Evolutionary conservation across 2,329 filamentous ascomycete species (phyloP), one percentile per base, ranked within the genome.

Genomic region (Penicillium hordei): DNA sequence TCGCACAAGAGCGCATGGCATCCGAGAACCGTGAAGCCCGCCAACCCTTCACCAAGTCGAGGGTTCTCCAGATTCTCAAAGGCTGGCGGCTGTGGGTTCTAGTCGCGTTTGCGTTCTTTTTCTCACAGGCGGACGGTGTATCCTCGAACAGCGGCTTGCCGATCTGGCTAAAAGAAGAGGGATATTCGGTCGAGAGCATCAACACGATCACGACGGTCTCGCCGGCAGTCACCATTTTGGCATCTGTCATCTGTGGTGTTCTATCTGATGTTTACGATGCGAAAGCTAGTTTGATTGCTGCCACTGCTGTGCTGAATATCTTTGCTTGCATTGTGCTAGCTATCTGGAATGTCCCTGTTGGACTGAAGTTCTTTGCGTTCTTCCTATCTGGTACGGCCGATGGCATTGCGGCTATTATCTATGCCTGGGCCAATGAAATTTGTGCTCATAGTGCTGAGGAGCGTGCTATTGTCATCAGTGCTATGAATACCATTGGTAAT

Each of bases 371-470:
- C 38, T 64, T 63, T 43, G 62, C 60, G 15, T 64, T 63, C 42
- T 64, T 63, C 40, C 34, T 67, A 6, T 63, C 63, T 13, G 63
- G 63, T 21, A 66, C 65, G 5, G 63, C 62, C 4, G 57, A 66
- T 39, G 63, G 63, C 0, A 63, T 67, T 31, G 63, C 63, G n/a
- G 62, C 60, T 29, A 65, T 66, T n/a, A 60, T 67, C 7, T 65
- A 62, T 43, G 60, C 64, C 4, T 67, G 65, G 65, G 65, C 63
- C 25, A 67, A 67, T 46, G 65, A 67, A 45, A 64, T 67, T 13
- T 67, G 65, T 65, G 43, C 74, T 52, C 27, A 75, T 69, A 74
- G 74, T 69, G 68, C 65, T 0, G 65, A 67, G 56, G 65, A 67
- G 45, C 58, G 65, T 23, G 65, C 65, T 7, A 40, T 67, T 27